Evolutionary conservation across 495 filamentous ascomycete genomes (phyloP).

Genomic region (Parathielavia appendiculata): DNA sequence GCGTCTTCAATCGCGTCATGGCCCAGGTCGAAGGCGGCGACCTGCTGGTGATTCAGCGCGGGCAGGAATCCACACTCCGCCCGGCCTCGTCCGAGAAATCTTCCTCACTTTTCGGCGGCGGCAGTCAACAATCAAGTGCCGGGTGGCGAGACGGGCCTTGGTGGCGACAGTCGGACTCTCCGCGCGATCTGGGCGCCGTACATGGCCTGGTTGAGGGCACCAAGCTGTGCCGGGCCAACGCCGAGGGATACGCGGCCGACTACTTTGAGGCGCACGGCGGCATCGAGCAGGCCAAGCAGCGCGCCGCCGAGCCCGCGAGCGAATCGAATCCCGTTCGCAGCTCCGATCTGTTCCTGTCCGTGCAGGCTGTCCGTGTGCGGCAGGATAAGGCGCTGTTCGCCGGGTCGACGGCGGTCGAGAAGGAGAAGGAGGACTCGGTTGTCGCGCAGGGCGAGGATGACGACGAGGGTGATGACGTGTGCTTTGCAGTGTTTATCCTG

Average conservation of each 20-base stretch:
- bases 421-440: conserved; percentile 47
- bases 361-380: conserved; percentile 73
- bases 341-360: conserved; percentile 89
- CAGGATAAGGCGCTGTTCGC: conserved; percentile 63
- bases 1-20: conserved; percentile 95
- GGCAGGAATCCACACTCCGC: conserved; percentile 71
- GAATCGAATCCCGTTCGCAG: conserved; percentile 85
- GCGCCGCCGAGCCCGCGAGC: conserved; percentile 65
- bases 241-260: conserved; percentile 80
- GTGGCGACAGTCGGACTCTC: conserved; percentile 72
- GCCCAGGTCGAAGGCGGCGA: conserved; percentile 96
- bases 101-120: conserved; percentile 51
- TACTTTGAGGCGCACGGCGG: conserved; percentile 73
- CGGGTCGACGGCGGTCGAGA: conserved; percentile 39
- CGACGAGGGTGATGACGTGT: conserved; percentile 50
- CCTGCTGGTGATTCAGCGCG: conserved; percentile 91
- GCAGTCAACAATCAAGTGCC: conserved; percentile 39
- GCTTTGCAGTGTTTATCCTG: conserved; percentile 86
- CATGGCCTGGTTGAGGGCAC: conserved; percentile 78
- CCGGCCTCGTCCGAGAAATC: conserved; percentile 52
- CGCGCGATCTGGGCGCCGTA: conserved; percentile 74
- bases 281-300: conserved; percentile 70
- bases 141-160: conserved; percentile 92
- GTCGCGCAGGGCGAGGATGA: conserved; percentile 46
- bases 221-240: conserved; percentile 79